phyloP scores from a whole-genome alignment of 1,139 yeast genomes.

The Candida sp. region DNA sequence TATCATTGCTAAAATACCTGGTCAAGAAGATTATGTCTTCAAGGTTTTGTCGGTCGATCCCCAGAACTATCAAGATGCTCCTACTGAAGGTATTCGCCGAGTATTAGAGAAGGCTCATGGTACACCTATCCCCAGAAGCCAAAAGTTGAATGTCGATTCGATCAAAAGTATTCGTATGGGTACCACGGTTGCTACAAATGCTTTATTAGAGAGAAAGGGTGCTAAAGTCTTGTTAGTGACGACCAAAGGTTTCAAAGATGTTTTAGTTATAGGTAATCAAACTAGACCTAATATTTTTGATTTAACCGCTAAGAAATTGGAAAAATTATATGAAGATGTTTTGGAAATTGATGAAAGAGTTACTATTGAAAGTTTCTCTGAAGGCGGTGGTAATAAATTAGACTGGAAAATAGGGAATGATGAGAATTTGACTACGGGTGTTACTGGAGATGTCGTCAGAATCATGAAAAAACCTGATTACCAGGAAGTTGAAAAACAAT shows the following conservation, averaged over 20 bases:
- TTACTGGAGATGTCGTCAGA: slow-evolving; percentile 36
- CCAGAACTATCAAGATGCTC: slow-evolving; percentile 81
- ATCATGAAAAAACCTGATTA: slow-evolving; percentile 32
- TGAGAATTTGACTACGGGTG: slow-evolving; percentile 23
- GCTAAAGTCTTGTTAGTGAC: slow-evolving; percentile 48
- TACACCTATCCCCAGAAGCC: slow-evolving; percentile 40
- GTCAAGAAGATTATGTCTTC: slow-evolving; percentile 36
- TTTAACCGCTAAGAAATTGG: slow-evolving; percentile 33
- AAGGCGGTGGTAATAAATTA: slow-evolving; percentile 38
- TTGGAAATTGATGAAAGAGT: slow-evolving; percentile 42
- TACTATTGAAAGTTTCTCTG: slow-evolving; percentile 34
- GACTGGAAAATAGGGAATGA: slow-evolving; percentile 14
- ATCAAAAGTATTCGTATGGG: slow-evolving; percentile 37
- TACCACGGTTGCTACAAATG: slow-evolving; percentile 40
- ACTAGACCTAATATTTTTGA: slow-evolving; percentile 38
- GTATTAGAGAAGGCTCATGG: slow-evolving; percentile 60
- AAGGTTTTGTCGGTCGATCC: slow-evolving; percentile 88
- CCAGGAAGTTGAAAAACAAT: slow-evolving; percentile 16
- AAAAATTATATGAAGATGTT: slow-evolving; percentile 31
- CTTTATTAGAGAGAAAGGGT: slow-evolving; percentile 47
- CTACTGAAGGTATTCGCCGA: slow-evolving; percentile 84
- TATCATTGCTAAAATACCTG: slow-evolving; percentile 54
- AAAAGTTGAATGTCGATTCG: slow-evolving; percentile 24
- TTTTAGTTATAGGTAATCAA: slow-evolving; percentile 39
- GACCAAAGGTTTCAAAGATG: slow-evolving; percentile 51